Percentiles rank a stretch among this genome's conserved stretches.
These are phyloP conservation scores for Aspergillus flavus DNA, from an alignment of 2,329 filamentous ascomycete genomes.

Conservation along the genomic window DNA sequence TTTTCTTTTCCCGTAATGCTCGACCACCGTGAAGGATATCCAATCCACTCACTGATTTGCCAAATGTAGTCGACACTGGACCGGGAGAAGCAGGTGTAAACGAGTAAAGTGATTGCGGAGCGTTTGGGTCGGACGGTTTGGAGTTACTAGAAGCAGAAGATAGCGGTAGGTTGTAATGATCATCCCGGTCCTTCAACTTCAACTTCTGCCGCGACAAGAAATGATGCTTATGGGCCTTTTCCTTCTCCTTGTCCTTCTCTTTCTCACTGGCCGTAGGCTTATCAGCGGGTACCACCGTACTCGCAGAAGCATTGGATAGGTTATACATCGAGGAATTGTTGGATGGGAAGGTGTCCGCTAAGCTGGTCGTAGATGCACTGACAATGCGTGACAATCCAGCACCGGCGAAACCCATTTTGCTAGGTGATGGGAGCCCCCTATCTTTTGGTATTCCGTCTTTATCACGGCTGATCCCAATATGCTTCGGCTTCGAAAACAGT, in stretches of 20 bases:
- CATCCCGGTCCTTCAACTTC: constrained; percentile 64
- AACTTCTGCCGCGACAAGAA: constrained; percentile 68
- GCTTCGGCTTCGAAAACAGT: constrained; percentile 68
- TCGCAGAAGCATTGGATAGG: constrained; percentile 63
- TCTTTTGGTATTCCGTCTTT: constrained; percentile 53
- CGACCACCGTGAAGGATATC: constrained; percentile 77
- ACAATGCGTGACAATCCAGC: constrained; percentile 57
- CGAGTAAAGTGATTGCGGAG: constrained; percentile 65
- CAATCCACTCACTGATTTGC: constrained; percentile 79
- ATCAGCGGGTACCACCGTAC: constrained; percentile 58
- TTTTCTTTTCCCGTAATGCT: constrained; percentile 77
- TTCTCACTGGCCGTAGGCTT: constrained; percentile 42
- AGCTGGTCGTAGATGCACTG: constrained; percentile 62
- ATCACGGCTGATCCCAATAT: constrained; percentile 63
- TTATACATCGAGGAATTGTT: constrained; percentile 62
- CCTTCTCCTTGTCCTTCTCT: constrained; percentile 39
- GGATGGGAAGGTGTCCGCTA: constrained; percentile 57
- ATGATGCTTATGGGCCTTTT: constrained; percentile 60
- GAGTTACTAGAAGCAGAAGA: constrained; percentile 69
- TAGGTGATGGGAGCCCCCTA: constrained; percentile 61
- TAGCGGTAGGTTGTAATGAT: constrained; percentile 59
- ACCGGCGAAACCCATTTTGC: constrained; percentile 55
- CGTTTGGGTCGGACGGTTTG: constrained; percentile 63
- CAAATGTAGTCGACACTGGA: constrained; percentile 64
- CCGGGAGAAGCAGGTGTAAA: constrained; percentile 67